Evolutionary conservation across 345 rosid species (phyloP), one percentile per base, ranked within the genome.

Genomic region (Linum usitatissimum): DNA sequence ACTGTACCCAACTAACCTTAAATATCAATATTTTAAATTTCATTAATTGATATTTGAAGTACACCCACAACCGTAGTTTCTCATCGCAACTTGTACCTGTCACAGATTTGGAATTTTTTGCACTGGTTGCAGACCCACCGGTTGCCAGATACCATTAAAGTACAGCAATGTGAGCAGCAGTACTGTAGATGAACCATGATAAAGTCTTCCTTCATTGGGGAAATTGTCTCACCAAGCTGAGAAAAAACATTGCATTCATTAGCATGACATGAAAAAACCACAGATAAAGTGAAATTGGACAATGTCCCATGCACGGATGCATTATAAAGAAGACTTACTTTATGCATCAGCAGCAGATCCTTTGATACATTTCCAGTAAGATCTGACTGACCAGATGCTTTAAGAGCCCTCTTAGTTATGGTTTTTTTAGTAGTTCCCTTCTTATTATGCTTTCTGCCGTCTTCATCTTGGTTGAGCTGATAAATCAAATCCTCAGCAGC

Each of bases 211-310:
- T 90, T 94, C 97, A 90, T 90, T 1, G 99, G 97, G 73, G 80
- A 73, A 68, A 94, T 94, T 61, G 92, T 88, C 84, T 94, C 99
- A 54, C 99, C 99, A 78, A 94, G 97, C 99, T 94, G 86, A n/a
- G 18, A 8, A 59, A 60, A 70, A 70, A 55, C 57, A 53, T 53
- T 36, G 21, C 49, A 10, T 30, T 12, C 30, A 17, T 61, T 18
- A 34, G 58, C 49, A 42, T 18, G 64, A 75, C 28, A 56, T 7
- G 49, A 42, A 21, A 17, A 57, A 31, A n/a, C n/a, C 18, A 30
- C 55, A 42, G 17, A 23, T 28, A 5, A 34, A 60, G 13, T 9
- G 19, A 48, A 39, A 2, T 30, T 13, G 9, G 3, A 30, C 18
- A 60, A 55, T 19, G 53, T 34, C 18, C 53, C 36, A 31, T 31